Evolutionary conservation across 2,329 filamentous ascomycete genomes (phyloP).

Genomic region (Pseudogymnoascus sp.): DNA sequence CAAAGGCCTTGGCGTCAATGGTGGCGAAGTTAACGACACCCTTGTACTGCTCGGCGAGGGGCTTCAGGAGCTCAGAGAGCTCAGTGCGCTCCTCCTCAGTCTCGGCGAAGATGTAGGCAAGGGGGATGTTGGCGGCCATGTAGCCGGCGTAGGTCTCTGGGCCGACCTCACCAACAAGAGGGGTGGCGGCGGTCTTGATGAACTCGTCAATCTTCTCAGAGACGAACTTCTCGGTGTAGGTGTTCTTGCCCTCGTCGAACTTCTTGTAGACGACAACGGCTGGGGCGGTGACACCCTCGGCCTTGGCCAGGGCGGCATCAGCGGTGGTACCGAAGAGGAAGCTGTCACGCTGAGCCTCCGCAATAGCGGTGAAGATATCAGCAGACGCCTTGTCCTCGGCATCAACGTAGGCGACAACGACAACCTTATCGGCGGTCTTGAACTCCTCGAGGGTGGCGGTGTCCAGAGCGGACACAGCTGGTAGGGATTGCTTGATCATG

Average conservation of each 20-base stretch:
- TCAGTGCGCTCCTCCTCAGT: slow-evolving; percentile 79
- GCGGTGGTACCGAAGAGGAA: slow-evolving; percentile 87
- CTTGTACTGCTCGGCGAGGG: slow-evolving; percentile 84
- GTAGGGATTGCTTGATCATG: slow-evolving; percentile 97
- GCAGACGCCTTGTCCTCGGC: slow-evolving; percentile 75
- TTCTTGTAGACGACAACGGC: slow-evolving; percentile 92
- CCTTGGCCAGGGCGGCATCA: slow-evolving; percentile 77
- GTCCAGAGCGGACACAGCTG: slow-evolving; percentile 76
- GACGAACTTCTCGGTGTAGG: slow-evolving; percentile 75
- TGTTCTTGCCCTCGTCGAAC: slow-evolving; percentile 92
- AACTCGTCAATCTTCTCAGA: slow-evolving; percentile 73
- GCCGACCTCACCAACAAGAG: slow-evolving; percentile 89
- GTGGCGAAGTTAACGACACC: slow-evolving; percentile 96
- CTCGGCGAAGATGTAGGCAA: slow-evolving; percentile 97
- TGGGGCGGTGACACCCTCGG: slow-evolving; percentile 81
- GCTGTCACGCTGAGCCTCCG: slow-evolving; percentile 74
- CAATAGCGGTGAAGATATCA: slow-evolving; percentile 63
- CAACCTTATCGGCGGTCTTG: slow-evolving; percentile 96
- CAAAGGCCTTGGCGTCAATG: slow-evolving; percentile 90
- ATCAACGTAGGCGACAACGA: slow-evolving; percentile 81
- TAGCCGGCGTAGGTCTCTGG: slow-evolving; percentile 94
- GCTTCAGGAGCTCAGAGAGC: slow-evolving; percentile 70
- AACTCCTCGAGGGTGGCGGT: slow-evolving; percentile 85
- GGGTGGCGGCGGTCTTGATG: slow-evolving; percentile 75
- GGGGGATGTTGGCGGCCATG: slow-evolving; percentile 84